These are phyloP conservation scores for Xylaria flabelliformis DNA, from an alignment of 495 filamentous ascomycete species.

Conservation along the genomic window DNA sequence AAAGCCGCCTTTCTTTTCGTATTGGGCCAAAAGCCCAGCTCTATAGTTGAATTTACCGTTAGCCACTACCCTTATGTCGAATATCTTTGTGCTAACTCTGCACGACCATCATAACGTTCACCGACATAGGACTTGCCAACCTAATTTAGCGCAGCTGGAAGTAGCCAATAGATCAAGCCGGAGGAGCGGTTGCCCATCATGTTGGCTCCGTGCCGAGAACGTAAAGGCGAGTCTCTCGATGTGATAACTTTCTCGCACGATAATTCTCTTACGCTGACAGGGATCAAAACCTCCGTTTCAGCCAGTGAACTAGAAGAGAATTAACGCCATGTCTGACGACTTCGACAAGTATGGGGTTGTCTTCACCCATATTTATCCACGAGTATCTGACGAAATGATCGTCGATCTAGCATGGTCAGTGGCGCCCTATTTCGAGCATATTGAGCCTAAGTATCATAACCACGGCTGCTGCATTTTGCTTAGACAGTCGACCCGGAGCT, in stretches of 20 bases:
- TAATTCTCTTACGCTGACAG: neutral
- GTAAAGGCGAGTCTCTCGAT: neutral
- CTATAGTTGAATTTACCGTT: neutral
- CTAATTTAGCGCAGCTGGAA: neutral
- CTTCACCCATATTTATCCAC: neutral
- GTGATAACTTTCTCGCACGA: neutral
- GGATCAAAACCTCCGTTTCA: neutral
- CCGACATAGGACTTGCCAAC: neutral
- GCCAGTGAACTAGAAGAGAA: neutral
- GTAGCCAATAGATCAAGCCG: neutral
- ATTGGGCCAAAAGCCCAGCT: neutral
- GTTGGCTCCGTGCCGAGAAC: neutral
- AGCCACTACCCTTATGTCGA: too few relatives aligned
- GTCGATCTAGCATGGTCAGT: neutral
- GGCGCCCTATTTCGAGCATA: neutral
- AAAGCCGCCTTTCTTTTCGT: neutral
- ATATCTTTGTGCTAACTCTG: too few relatives aligned
- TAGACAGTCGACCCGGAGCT: neutral
- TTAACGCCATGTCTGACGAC: neutral
- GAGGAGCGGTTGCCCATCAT: neutral
- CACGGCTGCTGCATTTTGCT: too few relatives aligned
- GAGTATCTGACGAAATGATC: neutral
- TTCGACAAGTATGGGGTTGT: neutral
- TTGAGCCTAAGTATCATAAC: too few relatives aligned
- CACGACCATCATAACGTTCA: neutral